These are phyloP conservation scores for Suillus spraguei DNA, from an alignment of 768 basidiomycete genomes.

Conservation along the genomic window DNA sequence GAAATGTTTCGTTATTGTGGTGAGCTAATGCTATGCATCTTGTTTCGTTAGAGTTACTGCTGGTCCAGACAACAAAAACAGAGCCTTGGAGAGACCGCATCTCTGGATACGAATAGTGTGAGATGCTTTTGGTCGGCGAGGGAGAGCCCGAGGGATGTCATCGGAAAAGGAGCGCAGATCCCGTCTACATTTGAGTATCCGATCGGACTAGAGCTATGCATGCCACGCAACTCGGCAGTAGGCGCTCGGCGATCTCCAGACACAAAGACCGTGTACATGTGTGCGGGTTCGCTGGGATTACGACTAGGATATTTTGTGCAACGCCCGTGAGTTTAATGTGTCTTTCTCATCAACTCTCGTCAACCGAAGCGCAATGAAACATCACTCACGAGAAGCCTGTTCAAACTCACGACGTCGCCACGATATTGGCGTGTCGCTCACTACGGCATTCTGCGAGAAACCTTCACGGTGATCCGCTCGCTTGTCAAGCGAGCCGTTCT, in stretches of 20 bases:
- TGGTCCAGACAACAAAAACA: too few species aligned
- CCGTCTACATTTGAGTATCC: background rate
- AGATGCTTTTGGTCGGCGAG: background rate
- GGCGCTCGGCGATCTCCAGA: background rate
- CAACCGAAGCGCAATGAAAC: background rate
- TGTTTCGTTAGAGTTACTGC: background rate
- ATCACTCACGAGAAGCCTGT: background rate
- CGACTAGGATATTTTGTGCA: background rate
- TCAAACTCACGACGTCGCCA: background rate
- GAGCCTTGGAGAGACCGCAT: background rate
- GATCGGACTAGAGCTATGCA: background rate
- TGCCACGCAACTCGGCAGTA: background rate
- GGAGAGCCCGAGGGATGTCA: background rate
- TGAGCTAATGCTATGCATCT: background rate
- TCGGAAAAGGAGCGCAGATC: background rate
- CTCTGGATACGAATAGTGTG: background rate
- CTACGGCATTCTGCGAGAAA: background rate
- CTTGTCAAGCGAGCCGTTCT: conserved; percentile 2
- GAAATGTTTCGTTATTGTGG: background rate
- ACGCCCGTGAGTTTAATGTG: background rate
- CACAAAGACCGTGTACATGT: background rate
- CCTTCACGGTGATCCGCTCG: background rate
- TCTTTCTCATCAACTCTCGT: background rate
- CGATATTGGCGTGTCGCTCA: background rate
- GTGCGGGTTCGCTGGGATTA: background rate